A percentile compares a stretch with the other conserved stretches of the same genome.
Conservation (phyloP, 768 basidiomycete species). For the Ramaria sp. region DNA sequence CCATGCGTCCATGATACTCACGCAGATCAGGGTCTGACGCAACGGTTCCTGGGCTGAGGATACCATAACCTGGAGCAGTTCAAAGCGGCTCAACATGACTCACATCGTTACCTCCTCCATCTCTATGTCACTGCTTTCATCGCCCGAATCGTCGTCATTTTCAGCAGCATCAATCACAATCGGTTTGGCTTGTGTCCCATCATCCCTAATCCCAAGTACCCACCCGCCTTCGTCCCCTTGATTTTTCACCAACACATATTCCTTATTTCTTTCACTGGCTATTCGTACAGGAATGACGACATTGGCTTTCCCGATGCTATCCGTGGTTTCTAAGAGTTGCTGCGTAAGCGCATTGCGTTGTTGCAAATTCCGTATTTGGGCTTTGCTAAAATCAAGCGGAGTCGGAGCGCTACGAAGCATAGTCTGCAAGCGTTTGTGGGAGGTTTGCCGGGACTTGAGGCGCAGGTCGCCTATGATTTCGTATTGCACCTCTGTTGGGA, state of each 20-base stretch:
- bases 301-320: conserved; percentile 83
- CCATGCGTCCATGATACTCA: conserved; percentile 49
- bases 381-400: conserved; percentile 90
- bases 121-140: conserved; percentile 43
- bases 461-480: conserved; percentile 96
- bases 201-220: conserved; percentile 85
- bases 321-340: conserved; percentile 83
- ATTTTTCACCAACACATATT: conserved; percentile 94
- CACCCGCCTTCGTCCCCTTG: conserved; percentile 82
- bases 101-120: conserved; percentile 81
- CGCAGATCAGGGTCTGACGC: conserved; percentile 51
- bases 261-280: conserved; percentile 88
- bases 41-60: conserved; percentile 24
- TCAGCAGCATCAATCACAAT: conserved; percentile 75
- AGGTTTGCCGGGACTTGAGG: conserved; percentile 89
- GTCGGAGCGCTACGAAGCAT: conserved; percentile 77
- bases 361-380: conserved; percentile 85
- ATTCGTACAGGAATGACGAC: conserved; percentile 88
- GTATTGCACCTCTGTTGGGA: conserved; percentile 95
- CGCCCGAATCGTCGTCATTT: conserved; percentile 21
- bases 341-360: conserved; percentile 90
- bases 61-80: conserved; percentile 5
- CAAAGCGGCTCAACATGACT: conserved; percentile 14
- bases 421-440: conserved; percentile 79
- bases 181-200: conserved; percentile 75